Base-by-base conservation (phyloP, 176 grass and related monocot genomes). In the Luzula sylvatica region DNA sequence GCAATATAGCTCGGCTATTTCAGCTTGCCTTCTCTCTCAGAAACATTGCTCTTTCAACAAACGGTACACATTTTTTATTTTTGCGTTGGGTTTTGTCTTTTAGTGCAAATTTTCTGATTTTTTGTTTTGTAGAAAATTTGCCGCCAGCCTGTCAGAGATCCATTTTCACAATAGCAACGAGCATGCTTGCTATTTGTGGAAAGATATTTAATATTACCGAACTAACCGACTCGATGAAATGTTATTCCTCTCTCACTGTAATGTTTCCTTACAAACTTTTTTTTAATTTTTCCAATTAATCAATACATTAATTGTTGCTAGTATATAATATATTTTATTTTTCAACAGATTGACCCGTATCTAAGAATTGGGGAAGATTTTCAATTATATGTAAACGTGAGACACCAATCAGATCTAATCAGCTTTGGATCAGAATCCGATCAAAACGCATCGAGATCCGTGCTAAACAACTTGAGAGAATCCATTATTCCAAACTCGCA, bases 301-400 rank as follows among this genome's bases (percentile, higher is more conserved):
- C 7, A 35, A 9, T 7, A 4, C 30, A 35, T 35, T 4, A 7
- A 35, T 35, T 35, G 30, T 35, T 35, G 30, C 5, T 35, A 35
- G 5, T 9, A 35, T 35, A 35, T 35, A 35, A 1, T 60, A 26
- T 26, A 38, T 3, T 63, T 41, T 63, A 15, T 17, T 63, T 64
- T 15, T 72, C 76, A 59, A 53, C 68, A 98, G 92, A 71, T 90
- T 44, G 92, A 98, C 24, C 86, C 92, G 45, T 82, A 80, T 73
- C 75, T 98, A 46, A 79, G 75, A 73, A 76, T 90, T 74, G 92
- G 79, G 35, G 92, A 98, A 56, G 85, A 98, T 58, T 83, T 77
- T 28, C 92, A 89, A 76, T 62, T 90, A 30, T 98, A 98, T 56
- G 30, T n/a, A n/a, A n/a, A n/a, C n/a, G 70, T 74, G 65, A 90